A percentile compares a stretch with the other conserved stretches of the same genome.
Evolutionary conservation across 768 basidiomycete genomes (phyloP).

Genomic region (Macrolepiota fuliginosa): DNA sequence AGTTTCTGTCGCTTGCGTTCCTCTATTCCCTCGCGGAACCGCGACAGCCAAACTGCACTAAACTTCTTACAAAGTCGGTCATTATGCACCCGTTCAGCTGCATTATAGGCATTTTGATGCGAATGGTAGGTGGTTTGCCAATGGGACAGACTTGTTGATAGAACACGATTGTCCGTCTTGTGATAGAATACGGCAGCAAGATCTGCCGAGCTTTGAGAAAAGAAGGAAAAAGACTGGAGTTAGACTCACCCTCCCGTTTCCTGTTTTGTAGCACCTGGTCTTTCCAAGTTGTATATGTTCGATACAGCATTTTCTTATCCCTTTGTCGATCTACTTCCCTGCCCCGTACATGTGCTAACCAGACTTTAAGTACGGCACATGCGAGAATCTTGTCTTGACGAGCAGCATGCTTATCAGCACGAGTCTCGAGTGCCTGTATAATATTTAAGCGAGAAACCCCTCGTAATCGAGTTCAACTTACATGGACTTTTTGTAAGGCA

Average conservation of each 20-base stretch:
- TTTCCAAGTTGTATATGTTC: conserved; percentile 22
- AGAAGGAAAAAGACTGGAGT: not conserved
- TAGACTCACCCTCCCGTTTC: conserved; percentile 19
- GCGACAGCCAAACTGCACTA: conserved; percentile 1
- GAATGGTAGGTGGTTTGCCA: conserved; percentile 22
- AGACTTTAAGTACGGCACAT: conserved; percentile 25
- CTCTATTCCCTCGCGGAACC: conserved; percentile 18
- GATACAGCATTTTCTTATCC: conserved; percentile 13
- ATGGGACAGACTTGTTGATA: conserved; percentile 13
- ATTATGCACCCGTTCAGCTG: conserved; percentile 22
- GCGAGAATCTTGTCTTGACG: conserved; percentile 24
- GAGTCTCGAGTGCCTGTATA: conserved; percentile 49
- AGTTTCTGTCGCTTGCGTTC: conserved; percentile 22
- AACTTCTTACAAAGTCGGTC: conserved; percentile 17
- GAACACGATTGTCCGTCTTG: conserved; percentile 16
- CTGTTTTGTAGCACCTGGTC: conserved; percentile 16
- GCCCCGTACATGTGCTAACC: conserved; percentile 27
- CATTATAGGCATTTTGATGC: conserved; percentile 20
- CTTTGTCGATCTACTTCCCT: conserved; percentile 20
- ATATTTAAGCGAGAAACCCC: not conserved
- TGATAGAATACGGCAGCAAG: conserved; percentile 20
- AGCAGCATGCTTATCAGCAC: conserved; percentile 48
- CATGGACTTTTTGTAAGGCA: conserved; percentile 14
- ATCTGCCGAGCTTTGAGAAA: conserved; percentile 15
- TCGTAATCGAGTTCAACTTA: conserved; percentile 13